Evolutionary conservation across 169 alveolate species (phyloP), one percentile per base, ranked within the genome.

Genomic region (Plasmodium cynomolgi): DNA sequence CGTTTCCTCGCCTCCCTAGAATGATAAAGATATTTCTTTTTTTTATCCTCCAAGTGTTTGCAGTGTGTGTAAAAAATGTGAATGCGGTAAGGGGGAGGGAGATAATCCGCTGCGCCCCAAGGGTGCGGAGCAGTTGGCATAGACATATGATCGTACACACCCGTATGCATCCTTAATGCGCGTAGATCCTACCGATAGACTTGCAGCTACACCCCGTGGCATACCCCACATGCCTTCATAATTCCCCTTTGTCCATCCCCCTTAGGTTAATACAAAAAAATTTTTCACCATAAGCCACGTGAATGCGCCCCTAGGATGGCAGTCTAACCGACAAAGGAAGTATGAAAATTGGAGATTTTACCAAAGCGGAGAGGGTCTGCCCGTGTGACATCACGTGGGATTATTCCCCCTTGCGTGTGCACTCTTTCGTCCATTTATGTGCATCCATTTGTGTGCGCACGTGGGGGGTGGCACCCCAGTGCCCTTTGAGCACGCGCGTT

Each of bases 21-120:
- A 86, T 86, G 93, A 86, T 50, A 75, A 86, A 29, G 71, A 75
- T 77, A 75, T 23, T 71, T 20, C n/a, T 75, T 37, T 75, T 74
- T 86, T 75, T 86, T 34, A 75, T 75, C 71, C 50, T 86, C 73
- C 93, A 71, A 75, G 81, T 86, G 33, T 75, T 75, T 86, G 68
- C 68, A 86, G 44, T 86, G 37, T 75, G 72, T 54, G 33, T 79
- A 72, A 77, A 75, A 71, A 86, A 86, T 86, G 93, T 77, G 58
- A 86, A 86, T 50, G 58, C 93, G 47, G 93, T 86, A 72, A 71
- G 92, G 44, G 44, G 3, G 26, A 9, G 80, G 6, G 71, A 73
- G 81, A 71, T 54, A 33, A 9, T 8, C 39, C n/a, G 68, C 77
- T 33, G 23, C 11, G 26, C 23, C 37, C 11, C 23, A 75, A 3